A percentile compares a stretch with the other conserved stretches of the same genome.
These are phyloP conservation scores for Cardamine occulta DNA, from an alignment of 345 rosid species.

Conservation along the genomic window DNA sequence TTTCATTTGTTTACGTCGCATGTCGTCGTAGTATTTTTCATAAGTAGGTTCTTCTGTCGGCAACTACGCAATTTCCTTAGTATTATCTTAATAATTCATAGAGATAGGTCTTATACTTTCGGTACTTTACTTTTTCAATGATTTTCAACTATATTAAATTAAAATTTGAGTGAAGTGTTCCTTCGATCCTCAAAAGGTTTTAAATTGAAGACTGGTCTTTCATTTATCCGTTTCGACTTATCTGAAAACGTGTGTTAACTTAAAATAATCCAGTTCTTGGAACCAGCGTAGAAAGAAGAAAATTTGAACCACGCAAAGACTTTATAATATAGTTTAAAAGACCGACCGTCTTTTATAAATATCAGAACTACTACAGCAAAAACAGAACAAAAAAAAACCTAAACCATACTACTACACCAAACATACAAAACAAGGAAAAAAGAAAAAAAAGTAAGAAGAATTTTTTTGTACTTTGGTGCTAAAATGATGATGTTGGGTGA, in stretches of 20 bases:
- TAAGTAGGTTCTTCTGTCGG: too few species aligned
- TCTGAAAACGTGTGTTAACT: too few species aligned
- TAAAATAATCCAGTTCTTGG: neutral
- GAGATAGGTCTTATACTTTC: too few species aligned
- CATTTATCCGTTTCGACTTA: too few species aligned
- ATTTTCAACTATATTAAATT: neutral
- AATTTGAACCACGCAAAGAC: neutral
- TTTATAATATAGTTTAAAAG: neutral
- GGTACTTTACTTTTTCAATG: neutral
- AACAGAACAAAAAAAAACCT: neutral
- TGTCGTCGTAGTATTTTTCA: too few species aligned
- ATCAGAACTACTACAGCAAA: neutral
- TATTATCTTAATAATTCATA: too few species aligned
- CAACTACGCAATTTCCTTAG: too few species aligned
- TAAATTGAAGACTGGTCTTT: neutral
- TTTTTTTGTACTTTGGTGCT: neutral
- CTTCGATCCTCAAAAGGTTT: neutral
- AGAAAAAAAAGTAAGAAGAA: neutral
- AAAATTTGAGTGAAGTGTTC: neutral
- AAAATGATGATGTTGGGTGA: slow-evolving; percentile 36
- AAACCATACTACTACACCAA: neutral
- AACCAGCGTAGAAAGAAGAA: neutral
- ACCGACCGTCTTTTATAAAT: neutral
- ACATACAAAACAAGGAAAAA: neutral
- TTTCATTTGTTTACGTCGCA: too few species aligned